These are phyloP conservation scores for Brassica balearica DNA, from an alignment of 441 rosid genomes.

Conservation along the genomic window DNA sequence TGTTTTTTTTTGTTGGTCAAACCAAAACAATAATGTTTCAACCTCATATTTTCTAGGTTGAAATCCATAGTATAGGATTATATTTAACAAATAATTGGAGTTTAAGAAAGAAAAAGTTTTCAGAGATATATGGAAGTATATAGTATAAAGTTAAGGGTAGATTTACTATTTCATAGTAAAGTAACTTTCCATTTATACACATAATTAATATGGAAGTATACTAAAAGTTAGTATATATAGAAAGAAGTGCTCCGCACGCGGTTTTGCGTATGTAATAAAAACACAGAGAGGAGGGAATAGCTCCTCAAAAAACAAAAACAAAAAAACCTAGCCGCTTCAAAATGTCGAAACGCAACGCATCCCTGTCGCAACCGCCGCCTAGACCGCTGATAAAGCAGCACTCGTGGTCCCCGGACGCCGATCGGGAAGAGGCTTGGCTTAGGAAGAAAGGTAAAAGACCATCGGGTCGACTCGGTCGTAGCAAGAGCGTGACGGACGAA, in stretches of 20 bases:
- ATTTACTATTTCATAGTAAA: neutral
- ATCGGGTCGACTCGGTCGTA: slow-evolving; percentile 43
- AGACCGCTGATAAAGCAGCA: slow-evolving; percentile 58
- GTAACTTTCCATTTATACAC: slow-evolving; percentile 1
- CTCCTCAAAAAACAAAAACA: neutral
- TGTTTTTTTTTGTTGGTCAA: neutral
- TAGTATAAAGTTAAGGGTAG: neutral
- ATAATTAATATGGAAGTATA: neutral
- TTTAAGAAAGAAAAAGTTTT: neutral
- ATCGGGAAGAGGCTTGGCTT: slow-evolving; percentile 79
- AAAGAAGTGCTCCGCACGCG: slow-evolving; percentile 38
- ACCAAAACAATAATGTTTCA: neutral
- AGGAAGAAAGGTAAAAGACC: slow-evolving; percentile 50
- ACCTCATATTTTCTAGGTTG: neutral
- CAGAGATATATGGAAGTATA: neutral
- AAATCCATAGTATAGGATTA: neutral
- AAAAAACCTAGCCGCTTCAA: slow-evolving; percentile 29
- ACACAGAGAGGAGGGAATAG: neutral
- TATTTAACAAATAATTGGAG: neutral
- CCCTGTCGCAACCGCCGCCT: slow-evolving; percentile 46
- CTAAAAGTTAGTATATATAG: slow-evolving; percentile 8
- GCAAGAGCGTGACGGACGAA: slow-evolving; percentile 71
- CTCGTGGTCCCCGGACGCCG: slow-evolving; percentile 77
- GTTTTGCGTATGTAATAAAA: slow-evolving; percentile 23
- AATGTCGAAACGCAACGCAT: slow-evolving; percentile 45